Evolutionary conservation across 2,329 filamentous ascomycete species (phyloP).

Genomic region (Alternaria gansuensis): DNA sequence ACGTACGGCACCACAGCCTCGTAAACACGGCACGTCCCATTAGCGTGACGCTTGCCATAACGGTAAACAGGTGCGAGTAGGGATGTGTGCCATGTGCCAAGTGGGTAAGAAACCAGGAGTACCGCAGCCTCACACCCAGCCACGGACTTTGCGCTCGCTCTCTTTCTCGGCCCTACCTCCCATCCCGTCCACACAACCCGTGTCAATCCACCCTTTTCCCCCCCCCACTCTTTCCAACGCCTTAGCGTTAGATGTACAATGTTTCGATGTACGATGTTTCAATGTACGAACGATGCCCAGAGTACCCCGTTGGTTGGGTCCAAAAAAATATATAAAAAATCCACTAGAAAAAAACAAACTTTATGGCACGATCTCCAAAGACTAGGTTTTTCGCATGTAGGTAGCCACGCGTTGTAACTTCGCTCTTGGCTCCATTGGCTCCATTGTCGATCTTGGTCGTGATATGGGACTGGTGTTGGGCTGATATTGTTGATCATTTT

Average conservation of each 20-base stretch:
- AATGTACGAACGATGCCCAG: neutral
- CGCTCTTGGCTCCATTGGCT: neutral
- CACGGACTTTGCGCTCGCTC: neutral
- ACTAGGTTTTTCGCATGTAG: neutral
- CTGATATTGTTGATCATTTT: neutral
- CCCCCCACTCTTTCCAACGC: neutral
- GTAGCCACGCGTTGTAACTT: neutral
- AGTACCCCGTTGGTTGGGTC: no score
- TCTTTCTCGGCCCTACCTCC: neutral
- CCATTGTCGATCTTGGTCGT: neutral
- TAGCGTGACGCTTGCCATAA: slow-evolving; percentile 2
- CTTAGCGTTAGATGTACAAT: neutral
- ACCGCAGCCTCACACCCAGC: neutral
- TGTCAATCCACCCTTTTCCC: neutral
- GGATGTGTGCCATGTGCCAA: neutral
- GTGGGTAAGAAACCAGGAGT: neutral
- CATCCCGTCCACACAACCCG: neutral
- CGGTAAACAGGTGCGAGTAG: neutral
- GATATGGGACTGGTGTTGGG: neutral
- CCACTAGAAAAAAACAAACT: neutral
- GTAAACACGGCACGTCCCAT: slow-evolving; percentile 6
- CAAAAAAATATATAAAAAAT: no score
- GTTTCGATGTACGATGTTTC: neutral
- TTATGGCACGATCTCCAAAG: neutral
- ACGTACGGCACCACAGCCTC: neutral